Base-by-base conservation (phyloP, 2,329 filamentous ascomycete genomes). In the Geosmithia flava region DNA sequence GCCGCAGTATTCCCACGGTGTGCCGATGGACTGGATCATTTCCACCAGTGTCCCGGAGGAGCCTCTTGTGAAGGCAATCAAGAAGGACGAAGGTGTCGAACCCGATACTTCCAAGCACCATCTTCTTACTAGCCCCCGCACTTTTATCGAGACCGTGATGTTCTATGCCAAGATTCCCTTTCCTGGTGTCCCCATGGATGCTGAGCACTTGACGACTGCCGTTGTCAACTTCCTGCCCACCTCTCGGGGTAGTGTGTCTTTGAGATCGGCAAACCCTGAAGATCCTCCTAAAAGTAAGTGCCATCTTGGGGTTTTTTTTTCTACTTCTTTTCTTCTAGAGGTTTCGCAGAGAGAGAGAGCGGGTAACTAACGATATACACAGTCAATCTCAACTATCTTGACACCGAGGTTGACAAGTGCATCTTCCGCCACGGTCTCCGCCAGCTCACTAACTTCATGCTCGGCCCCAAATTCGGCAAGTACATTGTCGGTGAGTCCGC, bases 21-120 rank as follows among this genome's bases (percentile, higher is more conserved):
- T 57, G 3, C 66, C 66, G 0, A 48, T 57, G 43, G 65, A 70
- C 52, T 70, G 65, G 53, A 55, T 66, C 13, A 60, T 62, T 7
- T 59, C 55, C 1, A 56, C 54, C 0, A 53, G 53, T 19, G 53
- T 65, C 2, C 50, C 54, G 8, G 56, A 54, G 15, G 53, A 62
- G 0, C 58, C 58, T 0, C 58, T 68, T 2, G 51, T 50, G 5
- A 50, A 52, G 15, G 65, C 63, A 2, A 62, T 66, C 7, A 50
- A 57, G 27, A 56, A 56, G 41, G 65, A 67, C 19, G 63, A 65
- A 30, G 63, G 61, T 2, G 43, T 55, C 44, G 48, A 54, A 53
- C 55, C 59, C 0, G 57, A 62, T 54, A 20, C 62, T 46, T 23
- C 57, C 49, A 56, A 46, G 3, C 61, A 68, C 51, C 49, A 52